Evolutionary conservation across 176 grass and related monocot species (phyloP).

Genomic region (Eragrostis curvula): DNA sequence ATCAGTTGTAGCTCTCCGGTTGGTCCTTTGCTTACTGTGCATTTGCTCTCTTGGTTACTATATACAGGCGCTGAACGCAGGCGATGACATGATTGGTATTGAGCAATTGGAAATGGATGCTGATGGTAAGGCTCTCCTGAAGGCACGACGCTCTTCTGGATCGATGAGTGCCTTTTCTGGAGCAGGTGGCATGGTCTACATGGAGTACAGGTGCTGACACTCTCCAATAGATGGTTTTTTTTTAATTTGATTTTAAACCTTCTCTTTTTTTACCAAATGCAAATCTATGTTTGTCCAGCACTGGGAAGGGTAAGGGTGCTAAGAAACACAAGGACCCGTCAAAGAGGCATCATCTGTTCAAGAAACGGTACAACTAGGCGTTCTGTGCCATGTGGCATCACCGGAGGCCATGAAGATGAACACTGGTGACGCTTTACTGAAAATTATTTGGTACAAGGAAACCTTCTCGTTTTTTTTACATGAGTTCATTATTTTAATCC

Average conservation of each 20-base stretch:
- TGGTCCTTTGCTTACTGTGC: slow-evolving; percentile 25
- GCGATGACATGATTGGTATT: slow-evolving; percentile 90
- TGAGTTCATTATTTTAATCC: not conserved
- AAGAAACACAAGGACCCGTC: slow-evolving; percentile 85
- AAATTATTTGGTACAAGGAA: not conserved
- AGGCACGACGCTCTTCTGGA: slow-evolving; percentile 62
- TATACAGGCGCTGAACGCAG: slow-evolving; percentile 72
- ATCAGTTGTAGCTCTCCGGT: not conserved
- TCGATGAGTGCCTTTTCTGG: slow-evolving; percentile 87
- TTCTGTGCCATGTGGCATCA: not conserved
- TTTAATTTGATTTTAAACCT: not conserved
- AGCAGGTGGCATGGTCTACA: slow-evolving; percentile 83
- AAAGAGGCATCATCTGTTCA: slow-evolving; percentile 87
- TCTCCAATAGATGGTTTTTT: not conserved
- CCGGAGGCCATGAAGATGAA: not conserved
- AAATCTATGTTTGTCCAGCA: slow-evolving; percentile 58
- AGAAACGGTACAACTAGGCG: slow-evolving; percentile 60
- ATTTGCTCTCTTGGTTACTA: not conserved
- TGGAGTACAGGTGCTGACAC: slow-evolving; percentile 76
- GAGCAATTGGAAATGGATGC: slow-evolving; percentile 95
- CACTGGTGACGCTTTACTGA: not conserved
- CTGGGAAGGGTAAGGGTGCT: slow-evolving; percentile 63
- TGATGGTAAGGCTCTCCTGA: slow-evolving; percentile 82
- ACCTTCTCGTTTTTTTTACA: slow-evolving; percentile 16
- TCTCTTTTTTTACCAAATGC: slow-evolving; percentile 15